phyloP scores from a whole-genome alignment of 2,329 filamentous ascomycete species.

The Penicillium sp. region DNA sequence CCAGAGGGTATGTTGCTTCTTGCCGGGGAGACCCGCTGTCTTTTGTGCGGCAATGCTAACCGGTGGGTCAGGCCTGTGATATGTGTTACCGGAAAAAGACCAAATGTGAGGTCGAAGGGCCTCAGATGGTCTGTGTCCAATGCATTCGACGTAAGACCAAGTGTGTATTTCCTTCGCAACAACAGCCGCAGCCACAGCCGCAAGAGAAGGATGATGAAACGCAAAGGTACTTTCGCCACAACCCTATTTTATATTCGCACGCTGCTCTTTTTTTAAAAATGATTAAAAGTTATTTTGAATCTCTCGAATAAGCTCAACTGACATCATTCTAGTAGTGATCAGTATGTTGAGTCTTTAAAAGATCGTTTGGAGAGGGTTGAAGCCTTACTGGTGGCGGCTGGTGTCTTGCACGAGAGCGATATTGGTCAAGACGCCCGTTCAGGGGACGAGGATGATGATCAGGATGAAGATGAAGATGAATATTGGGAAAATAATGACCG shows the following conservation, averaged over 20 bases:
- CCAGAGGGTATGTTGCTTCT: conserved; percentile 10
- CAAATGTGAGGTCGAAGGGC: conserved; percentile 90
- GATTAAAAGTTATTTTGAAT: not conserved
- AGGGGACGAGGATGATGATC: conserved; percentile 17
- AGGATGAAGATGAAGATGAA: not conserved
- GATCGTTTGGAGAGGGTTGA: conserved; percentile 91
- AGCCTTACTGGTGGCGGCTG: conserved; percentile 77
- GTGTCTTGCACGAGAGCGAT: conserved; percentile 77
- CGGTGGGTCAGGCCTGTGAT: conserved; percentile 68
- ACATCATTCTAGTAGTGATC: conserved; percentile 54
- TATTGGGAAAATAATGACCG: conserved; percentile 5
- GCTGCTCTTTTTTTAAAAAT: not conserved
- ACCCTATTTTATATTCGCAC: not conserved
- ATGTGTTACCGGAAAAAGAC: conserved; percentile 88
- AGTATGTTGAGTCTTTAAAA: conserved; percentile 91
- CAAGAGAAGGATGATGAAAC: conserved; percentile 83
- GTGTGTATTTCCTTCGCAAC: conserved; percentile 71
- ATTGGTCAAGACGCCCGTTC: conserved; percentile 48
- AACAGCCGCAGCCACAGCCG: conserved; percentile 55
- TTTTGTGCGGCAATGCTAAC: conserved; percentile 3
- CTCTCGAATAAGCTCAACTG: not conserved
- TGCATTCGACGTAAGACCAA: conserved; percentile 94
- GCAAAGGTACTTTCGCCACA: conserved; percentile 66
- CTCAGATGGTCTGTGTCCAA: conserved; percentile 70
- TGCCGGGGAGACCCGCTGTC: not conserved